A percentile compares a stretch with the other conserved stretches of the same genome.
Conservation (phyloP, 352 stramenopile species). For the Hyaloperonospora brassicae region DNA sequence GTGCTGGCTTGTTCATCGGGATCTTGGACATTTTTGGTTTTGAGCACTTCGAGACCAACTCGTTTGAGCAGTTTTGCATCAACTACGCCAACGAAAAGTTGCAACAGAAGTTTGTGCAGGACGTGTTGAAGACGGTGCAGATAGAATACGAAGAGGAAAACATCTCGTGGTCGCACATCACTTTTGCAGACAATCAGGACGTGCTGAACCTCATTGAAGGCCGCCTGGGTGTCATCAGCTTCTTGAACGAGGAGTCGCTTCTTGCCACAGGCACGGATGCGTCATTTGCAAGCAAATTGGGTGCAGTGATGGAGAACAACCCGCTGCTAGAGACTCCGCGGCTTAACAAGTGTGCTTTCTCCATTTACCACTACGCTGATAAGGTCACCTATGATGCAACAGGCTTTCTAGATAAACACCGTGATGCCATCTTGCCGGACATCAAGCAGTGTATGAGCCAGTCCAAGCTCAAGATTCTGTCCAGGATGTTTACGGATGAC, state of each 20-base stretch:
- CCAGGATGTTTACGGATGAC: constrained; percentile 62
- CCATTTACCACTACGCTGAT: constrained; percentile 79
- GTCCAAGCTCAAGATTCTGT: constrained; percentile 51
- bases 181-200: constrained; percentile 87
- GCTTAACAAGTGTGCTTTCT: constrained; percentile 77
- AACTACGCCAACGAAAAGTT: constrained; percentile 91
- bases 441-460: constrained; percentile 83
- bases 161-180: constrained; percentile 87
- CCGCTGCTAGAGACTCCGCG: constrained; percentile 74
- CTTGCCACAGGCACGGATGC: constrained; percentile 75
- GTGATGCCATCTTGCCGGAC: constrained; percentile 73
- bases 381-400: constrained; percentile 81
- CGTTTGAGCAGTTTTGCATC: constrained; percentile 91
- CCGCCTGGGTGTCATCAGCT: constrained; percentile 79
- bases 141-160: constrained; percentile 88
- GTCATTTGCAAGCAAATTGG: constrained; percentile 84
- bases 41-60: constrained; percentile 88
- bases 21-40: constrained; percentile 93
- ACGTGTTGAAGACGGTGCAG: constrained; percentile 90
- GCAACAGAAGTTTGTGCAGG: constrained; percentile 81
- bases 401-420: constrained; percentile 82
- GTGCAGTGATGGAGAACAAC: constrained; percentile 85
- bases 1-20: constrained; percentile 76
- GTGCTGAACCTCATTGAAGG: constrained; percentile 88
- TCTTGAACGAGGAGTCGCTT: constrained; percentile 87